Percentiles rank a stretch among this genome's conserved stretches.
These are phyloP conservation scores for Apophysomyces sp. DNA, from an alignment of 371 early-diverging fungal species.

Conservation along the genomic window DNA sequence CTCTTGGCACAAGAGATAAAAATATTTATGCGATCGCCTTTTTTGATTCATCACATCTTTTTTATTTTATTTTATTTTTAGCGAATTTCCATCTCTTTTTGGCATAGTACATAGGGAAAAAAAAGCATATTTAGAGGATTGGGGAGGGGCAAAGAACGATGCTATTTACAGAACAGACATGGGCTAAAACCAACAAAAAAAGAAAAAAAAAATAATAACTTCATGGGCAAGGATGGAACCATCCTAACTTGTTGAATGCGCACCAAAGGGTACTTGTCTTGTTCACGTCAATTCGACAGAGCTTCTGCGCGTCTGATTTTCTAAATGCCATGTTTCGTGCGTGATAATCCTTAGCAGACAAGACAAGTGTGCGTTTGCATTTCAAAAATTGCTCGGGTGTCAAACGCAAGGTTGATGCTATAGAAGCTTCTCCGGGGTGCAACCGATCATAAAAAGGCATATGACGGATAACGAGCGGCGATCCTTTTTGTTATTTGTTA, in stretches of 20 bases:
- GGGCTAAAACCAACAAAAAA: not conserved
- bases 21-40: not conserved
- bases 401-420: constrained; percentile 63
- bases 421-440: constrained; percentile 53
- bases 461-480: constrained; percentile 40
- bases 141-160: not conserved
- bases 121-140: not conserved
- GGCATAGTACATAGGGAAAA: constrained; percentile 2
- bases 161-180: not conserved
- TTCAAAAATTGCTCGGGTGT: constrained; percentile 64
- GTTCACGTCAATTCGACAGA: constrained; percentile 38
- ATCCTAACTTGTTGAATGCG: constrained; percentile 32
- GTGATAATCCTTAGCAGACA: constrained; percentile 29
- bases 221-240: constrained; percentile 17
- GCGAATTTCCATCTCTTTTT: not conserved
- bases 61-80: constrained; percentile 2
- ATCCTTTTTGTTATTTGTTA: constrained; percentile 1
- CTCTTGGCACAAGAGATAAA: not conserved
- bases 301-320: constrained; percentile 37
- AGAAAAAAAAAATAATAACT: not conserved
- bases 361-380: constrained; percentile 34
- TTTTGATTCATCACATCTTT: not conserved
- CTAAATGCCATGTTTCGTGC: constrained; percentile 28
- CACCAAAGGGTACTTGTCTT: constrained; percentile 40
- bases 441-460: constrained; percentile 44